phyloP scores from a whole-genome alignment of 495 filamentous ascomycete species.

The Ramalina intermedia region DNA sequence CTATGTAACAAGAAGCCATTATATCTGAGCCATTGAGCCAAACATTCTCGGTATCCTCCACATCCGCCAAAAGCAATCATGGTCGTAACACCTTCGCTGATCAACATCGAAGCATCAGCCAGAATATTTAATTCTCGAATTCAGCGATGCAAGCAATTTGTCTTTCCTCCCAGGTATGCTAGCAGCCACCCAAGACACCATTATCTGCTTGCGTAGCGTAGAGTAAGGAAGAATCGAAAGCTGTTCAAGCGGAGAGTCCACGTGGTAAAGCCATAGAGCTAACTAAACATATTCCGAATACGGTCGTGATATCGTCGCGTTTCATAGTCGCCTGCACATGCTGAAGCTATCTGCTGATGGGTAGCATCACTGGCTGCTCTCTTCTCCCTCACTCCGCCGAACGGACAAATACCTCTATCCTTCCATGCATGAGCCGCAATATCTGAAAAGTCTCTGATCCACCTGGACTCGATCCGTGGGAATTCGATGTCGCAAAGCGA shows the following conservation, averaged over 20 bases:
- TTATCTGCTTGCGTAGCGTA: no score
- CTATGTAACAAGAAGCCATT: background rate
- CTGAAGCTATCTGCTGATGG: slow-evolving; percentile 1
- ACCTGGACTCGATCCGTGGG: background rate
- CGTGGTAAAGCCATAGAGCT: background rate
- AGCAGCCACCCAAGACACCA: background rate
- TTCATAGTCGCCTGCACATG: slow-evolving; percentile 5
- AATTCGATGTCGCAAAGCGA: background rate
- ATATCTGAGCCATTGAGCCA: slow-evolving; percentile 2
- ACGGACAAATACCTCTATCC: background rate
- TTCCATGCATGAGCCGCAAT: slow-evolving; percentile 8
- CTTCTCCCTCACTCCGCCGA: background rate
- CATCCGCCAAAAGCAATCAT: background rate
- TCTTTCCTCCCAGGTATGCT: background rate
- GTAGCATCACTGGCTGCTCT: background rate
- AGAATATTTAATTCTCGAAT: background rate
- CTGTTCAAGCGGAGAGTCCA: background rate
- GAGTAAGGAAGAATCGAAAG: background rate
- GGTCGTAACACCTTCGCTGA: background rate
- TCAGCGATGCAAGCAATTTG: background rate
- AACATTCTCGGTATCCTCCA: background rate
- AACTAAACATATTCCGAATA: background rate
- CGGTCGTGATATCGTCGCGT: slow-evolving; percentile 3
- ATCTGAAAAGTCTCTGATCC: background rate
- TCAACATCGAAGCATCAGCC: background rate